Evolutionary conservation across 1,139 yeast species (phyloP).

Genomic region (Schwanniomyces etchellsii): DNA sequence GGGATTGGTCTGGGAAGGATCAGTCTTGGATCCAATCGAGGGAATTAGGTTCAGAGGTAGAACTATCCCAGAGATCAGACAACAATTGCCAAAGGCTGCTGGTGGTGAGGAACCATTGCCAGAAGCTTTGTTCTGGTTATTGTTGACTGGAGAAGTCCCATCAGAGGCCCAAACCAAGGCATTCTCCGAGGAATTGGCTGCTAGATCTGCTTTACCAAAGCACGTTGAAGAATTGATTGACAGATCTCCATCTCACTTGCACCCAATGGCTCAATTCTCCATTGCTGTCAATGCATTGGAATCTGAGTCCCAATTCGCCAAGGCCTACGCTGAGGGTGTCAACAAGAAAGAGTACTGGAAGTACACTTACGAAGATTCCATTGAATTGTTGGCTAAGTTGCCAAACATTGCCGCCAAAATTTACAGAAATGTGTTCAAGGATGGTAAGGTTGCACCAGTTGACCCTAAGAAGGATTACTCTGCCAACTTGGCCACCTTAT

Average conservation of each 20-base stretch:
- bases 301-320: constrained; percentile 84
- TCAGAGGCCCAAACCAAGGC: constrained; percentile 68
- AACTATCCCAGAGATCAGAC: constrained; percentile 93
- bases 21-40: constrained; percentile 95
- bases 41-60: constrained; percentile 98
- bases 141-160: constrained; percentile 89
- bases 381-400: constrained; percentile 84
- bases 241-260: constrained; percentile 78
- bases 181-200: constrained; percentile 77
- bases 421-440: constrained; percentile 85
- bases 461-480: constrained; percentile 83
- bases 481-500: constrained; percentile 78
- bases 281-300: constrained; percentile 90
- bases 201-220: constrained; percentile 78
- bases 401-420: constrained; percentile 93
- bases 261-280: constrained; percentile 97
- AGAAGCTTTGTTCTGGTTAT: constrained; percentile 89
- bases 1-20: constrained; percentile 99
- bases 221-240: constrained; percentile 80
- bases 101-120: constrained; percentile 85
- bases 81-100: constrained; percentile 87
- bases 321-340: constrained; percentile 86
- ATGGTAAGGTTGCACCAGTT: constrained; percentile 72
- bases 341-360: constrained; percentile 89
- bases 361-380: constrained; percentile 84